These are phyloP conservation scores for Collybia mongolica DNA, from an alignment of 768 basidiomycete genomes.

Conservation along the genomic window DNA sequence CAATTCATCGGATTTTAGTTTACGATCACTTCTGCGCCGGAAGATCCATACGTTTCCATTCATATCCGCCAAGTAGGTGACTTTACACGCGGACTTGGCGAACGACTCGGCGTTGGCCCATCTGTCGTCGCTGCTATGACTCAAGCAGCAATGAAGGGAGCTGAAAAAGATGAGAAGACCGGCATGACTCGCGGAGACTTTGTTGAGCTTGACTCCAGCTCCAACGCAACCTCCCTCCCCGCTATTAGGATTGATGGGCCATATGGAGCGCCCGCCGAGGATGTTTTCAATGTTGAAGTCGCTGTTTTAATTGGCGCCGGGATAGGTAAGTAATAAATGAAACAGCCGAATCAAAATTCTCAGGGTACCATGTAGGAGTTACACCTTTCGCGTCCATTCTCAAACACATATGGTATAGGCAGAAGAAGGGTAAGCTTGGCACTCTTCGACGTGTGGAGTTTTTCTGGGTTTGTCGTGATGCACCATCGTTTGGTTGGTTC, in stretches of 20 bases:
- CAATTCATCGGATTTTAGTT: slow-evolving; percentile 48
- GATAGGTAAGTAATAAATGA: slow-evolving; percentile 59
- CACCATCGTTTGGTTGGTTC: slow-evolving; percentile 99
- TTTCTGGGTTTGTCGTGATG: slow-evolving; percentile 91
- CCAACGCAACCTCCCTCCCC: slow-evolving; percentile 57
- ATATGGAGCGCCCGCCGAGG: slow-evolving; percentile 91
- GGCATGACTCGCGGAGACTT: slow-evolving; percentile 66
- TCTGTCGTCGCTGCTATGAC: slow-evolving; percentile 78
- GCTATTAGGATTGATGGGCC: slow-evolving; percentile 83
- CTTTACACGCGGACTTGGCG: slow-evolving; percentile 80
- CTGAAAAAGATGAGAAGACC: slow-evolving; percentile 56
- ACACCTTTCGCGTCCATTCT: slow-evolving; percentile 95
- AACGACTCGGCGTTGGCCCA: slow-evolving; percentile 81
- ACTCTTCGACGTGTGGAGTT: slow-evolving; percentile 88
- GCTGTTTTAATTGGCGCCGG: slow-evolving; percentile 92
- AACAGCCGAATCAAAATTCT: neutral
- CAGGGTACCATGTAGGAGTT: slow-evolving; percentile 50
- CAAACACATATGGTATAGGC: slow-evolving; percentile 95
- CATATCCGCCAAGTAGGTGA: slow-evolving; percentile 95
- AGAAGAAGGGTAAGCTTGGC: slow-evolving; percentile 74
- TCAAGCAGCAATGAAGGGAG: slow-evolving; percentile 72
- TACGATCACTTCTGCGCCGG: slow-evolving; percentile 93
- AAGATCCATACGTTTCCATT: slow-evolving; percentile 88
- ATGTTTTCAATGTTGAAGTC: slow-evolving; percentile 83
- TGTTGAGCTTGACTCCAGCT: slow-evolving; percentile 67